Conservation (phyloP, 169 alveolate genomes). For the Plasmodium cynomolgi region DNA sequence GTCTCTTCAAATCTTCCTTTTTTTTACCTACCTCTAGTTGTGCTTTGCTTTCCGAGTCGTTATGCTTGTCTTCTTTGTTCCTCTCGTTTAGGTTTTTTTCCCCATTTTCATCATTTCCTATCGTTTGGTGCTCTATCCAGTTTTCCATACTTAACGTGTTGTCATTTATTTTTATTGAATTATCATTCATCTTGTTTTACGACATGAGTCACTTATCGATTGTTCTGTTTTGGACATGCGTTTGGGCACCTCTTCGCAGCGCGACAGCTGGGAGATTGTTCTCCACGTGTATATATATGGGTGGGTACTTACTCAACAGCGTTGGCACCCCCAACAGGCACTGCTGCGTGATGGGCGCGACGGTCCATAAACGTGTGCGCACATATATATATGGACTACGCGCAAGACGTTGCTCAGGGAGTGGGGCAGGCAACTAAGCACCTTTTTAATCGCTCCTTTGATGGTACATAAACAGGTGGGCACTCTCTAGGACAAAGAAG, state of each 20-base stretch:
- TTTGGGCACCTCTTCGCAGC: background rate
- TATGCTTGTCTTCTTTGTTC: background rate
- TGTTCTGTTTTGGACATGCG: background rate
- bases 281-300: background rate
- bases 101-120: background rate
- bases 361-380: background rate
- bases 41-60: background rate
- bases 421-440: background rate
- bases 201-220: background rate
- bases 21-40: background rate
- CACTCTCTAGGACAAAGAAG: background rate
- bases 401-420: background rate
- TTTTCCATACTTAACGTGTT: conserved; percentile 4
- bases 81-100: background rate
- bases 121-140: background rate
- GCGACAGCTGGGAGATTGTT: background rate
- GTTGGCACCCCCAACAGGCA: background rate
- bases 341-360: background rate
- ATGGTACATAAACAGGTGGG: background rate
- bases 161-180: background rate
- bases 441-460: background rate
- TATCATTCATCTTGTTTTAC: background rate
- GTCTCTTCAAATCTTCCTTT: background rate
- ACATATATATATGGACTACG: background rate
- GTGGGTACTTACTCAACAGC: background rate